phyloP scores from a whole-genome alignment of 805 yeast species.

The Dipodascopsis uninucleata region DNA sequence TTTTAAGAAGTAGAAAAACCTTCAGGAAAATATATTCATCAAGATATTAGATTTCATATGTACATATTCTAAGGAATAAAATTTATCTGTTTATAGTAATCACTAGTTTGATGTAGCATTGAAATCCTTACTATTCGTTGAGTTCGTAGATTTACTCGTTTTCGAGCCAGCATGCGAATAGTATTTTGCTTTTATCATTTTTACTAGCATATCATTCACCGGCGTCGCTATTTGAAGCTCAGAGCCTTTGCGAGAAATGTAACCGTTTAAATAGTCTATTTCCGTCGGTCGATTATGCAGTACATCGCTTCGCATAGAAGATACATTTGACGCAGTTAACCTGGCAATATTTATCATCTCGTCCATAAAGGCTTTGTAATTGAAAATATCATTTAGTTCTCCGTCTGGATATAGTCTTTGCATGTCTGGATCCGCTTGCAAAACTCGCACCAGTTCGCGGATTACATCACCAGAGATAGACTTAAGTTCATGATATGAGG shows the following conservation, averaged over 20 bases:
- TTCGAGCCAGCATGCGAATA: no score
- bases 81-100: no score
- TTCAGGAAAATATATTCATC: no score
- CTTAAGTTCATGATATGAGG: slow-evolving; percentile 30
- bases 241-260: slow-evolving; percentile 43
- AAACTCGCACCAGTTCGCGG: slow-evolving; percentile 39
- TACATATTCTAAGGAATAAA: no score
- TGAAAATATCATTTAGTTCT: slow-evolving; percentile 11
- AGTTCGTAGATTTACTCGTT: no score
- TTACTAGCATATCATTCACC: slow-evolving; percentile 9
- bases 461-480: slow-evolving; percentile 6
- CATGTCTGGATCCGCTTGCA: slow-evolving; percentile 7
- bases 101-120: no score
- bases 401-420: slow-evolving; percentile 5
- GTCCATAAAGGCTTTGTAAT: slow-evolving; percentile 37
- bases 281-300: slow-evolving; percentile 57
- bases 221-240: slow-evolving; percentile 10
- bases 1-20: no score
- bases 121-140: no score
- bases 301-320: slow-evolving; percentile 72
- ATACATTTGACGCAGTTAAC: slow-evolving; percentile 54
- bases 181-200: not conserved
- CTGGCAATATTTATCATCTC: slow-evolving; percentile 43
- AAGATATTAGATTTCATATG: no score
- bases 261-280: slow-evolving; percentile 80